A percentile compares a stretch with the other conserved stretches of the same genome.
These are phyloP conservation scores for Aspergillus sp. DNA, from an alignment of 2,329 filamentous ascomycete genomes.

Conservation along the genomic window DNA sequence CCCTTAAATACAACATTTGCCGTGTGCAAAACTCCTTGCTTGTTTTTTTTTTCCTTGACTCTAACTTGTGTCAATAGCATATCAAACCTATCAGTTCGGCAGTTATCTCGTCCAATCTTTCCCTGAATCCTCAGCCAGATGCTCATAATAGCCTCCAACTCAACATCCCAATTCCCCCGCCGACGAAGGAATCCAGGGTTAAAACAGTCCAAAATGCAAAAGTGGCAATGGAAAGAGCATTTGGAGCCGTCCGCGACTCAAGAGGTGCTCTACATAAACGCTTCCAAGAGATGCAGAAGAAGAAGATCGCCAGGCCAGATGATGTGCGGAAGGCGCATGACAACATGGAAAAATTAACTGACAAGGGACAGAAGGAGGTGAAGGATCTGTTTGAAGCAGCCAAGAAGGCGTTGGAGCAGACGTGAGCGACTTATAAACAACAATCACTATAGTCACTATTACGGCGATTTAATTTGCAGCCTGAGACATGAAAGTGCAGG, in stretches of 20 bases:
- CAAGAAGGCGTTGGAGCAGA: slow-evolving; percentile 32
- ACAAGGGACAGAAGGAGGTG: slow-evolving; percentile 41
- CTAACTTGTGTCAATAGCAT: slow-evolving; percentile 24
- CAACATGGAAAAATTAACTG: slow-evolving; percentile 42
- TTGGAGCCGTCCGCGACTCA: slow-evolving; percentile 35
- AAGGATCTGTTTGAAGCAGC: slow-evolving; percentile 40
- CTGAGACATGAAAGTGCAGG: too few relatives aligned
- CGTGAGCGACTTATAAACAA: slow-evolving; percentile 8
- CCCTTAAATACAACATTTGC: neutral
- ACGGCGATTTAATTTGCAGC: neutral
- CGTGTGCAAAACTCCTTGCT: neutral
- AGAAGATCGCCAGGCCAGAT: slow-evolving; percentile 38
- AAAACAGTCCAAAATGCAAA: slow-evolving; percentile 35
- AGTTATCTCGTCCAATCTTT: slow-evolving; percentile 36
- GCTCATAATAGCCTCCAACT: slow-evolving; percentile 39
- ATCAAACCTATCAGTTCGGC: slow-evolving; percentile 40
- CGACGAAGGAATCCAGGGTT: slow-evolving; percentile 41
- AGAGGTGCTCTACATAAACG: slow-evolving; percentile 40
- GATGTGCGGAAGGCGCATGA: slow-evolving; percentile 41
- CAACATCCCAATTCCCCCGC: slow-evolving; percentile 40
- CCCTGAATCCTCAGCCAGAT: slow-evolving; percentile 38
- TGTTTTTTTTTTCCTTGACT: neutral
- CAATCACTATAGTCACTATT: neutral
- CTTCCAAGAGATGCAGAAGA: slow-evolving; percentile 39
- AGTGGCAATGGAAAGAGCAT: slow-evolving; percentile 38